Conservation (phyloP, 352 stramenopile species). For the Phytophthora cryptogea region DNA sequence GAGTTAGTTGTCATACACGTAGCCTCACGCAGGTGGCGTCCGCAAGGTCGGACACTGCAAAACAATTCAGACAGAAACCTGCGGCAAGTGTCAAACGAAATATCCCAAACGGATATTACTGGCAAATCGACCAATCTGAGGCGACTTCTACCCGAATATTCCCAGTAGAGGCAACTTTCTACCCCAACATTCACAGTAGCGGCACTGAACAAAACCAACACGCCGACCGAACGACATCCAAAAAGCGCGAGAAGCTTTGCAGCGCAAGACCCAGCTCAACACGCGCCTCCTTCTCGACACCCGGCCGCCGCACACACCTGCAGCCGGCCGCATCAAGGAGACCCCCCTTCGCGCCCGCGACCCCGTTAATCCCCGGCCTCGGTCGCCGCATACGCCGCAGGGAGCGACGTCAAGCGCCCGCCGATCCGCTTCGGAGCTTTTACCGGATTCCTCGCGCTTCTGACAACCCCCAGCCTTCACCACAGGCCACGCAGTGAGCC, state of each 20-base stretch:
- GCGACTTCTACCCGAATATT: constrained; percentile 14
- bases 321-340: constrained; percentile 9
- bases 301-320: constrained; percentile 12
- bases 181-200: constrained; percentile 14
- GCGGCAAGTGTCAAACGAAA: constrained; percentile 7
- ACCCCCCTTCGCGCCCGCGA: constrained; percentile 1
- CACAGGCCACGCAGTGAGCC: constrained; percentile 8
- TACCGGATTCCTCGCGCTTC: constrained; percentile 27
- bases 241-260: constrained; percentile 39
- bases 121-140: constrained; percentile 9
- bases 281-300: constrained; percentile 26
- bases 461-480: constrained; percentile 2
- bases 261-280: constrained; percentile 20
- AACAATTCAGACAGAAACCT: too few relatives aligned
- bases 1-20: too few relatives aligned
- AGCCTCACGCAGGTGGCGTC: too few relatives aligned
- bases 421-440: constrained; percentile 7
- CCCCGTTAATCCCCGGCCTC: not conserved
- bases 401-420: not conserved
- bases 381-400: not conserved
- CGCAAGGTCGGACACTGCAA: not conserved
- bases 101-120: constrained; percentile 11
- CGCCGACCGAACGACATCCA: constrained; percentile 43
- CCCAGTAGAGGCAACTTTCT: constrained; percentile 1
- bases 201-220: constrained; percentile 38